A percentile compares a stretch with the other conserved stretches of the same genome.
Evolutionary conservation across 345 rosid genomes (phyloP).

Genomic region (Brassica cretica): DNA sequence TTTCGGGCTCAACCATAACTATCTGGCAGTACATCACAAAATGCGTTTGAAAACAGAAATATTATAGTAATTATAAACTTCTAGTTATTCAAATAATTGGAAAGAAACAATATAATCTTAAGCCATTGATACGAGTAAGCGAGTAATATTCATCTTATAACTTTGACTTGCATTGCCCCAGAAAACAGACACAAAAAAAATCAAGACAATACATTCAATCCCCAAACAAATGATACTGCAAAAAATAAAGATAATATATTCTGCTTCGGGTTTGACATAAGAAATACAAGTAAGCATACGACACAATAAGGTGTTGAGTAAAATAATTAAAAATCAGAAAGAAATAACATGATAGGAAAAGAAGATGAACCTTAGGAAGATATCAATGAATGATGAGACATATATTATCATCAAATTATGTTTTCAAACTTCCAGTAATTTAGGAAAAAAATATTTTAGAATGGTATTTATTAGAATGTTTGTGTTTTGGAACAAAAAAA

Average conservation of each 20-base stretch:
- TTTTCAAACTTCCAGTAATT: no score
- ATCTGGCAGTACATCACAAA: conserved; percentile 5
- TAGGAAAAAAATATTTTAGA: no score
- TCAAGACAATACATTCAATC: neutral
- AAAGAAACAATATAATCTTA: conserved; percentile 2
- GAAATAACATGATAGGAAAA: no score
- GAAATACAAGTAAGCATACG: neutral
- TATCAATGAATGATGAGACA: no score
- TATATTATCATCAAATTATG: no score
- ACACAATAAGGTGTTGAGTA: neutral
- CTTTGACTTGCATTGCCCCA: neutral
- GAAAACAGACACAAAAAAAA: neutral
- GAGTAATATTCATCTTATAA: neutral
- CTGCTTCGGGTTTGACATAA: neutral
- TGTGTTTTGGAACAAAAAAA: neutral
- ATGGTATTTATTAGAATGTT: no score
- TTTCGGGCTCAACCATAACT: conserved; percentile 13
- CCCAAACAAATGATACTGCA: neutral
- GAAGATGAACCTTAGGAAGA: no score
- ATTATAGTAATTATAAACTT: neutral
- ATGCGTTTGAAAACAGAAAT: conserved; percentile 15
- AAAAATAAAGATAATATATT: neutral
- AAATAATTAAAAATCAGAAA: no score
- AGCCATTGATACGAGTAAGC: neutral
- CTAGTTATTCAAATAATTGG: conserved; percentile 20